A percentile compares a stretch with the other conserved stretches of the same genome.
phyloP scores from a whole-genome alignment of 192 early-diverging fungal species.

The Coemansia sp. region DNA sequence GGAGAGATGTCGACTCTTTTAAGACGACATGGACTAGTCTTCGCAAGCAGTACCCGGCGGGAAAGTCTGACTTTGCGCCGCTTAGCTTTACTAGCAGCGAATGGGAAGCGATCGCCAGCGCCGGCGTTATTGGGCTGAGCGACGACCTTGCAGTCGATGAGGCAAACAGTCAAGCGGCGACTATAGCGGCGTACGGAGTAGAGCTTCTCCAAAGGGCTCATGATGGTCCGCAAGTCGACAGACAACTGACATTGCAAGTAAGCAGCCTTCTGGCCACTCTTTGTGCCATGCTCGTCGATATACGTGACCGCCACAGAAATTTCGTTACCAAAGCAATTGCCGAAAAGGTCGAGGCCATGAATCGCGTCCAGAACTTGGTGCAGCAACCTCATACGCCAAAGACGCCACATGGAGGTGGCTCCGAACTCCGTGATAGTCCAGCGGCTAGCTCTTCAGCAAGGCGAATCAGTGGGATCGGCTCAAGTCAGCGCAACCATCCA shows the following conservation, averaged over 20 bases:
- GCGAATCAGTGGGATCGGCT: background rate
- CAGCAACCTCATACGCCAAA: background rate
- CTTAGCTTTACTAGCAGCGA: background rate
- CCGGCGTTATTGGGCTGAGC: background rate
- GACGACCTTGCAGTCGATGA: background rate
- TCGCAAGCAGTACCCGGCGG: background rate
- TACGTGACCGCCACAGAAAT: background rate
- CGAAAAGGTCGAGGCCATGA: background rate
- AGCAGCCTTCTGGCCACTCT: background rate
- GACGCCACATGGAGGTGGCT: background rate
- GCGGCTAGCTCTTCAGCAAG: background rate
- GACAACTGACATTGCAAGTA: background rate
- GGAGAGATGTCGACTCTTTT: background rate
- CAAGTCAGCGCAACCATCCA: background rate
- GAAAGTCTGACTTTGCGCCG: constrained; percentile 1
- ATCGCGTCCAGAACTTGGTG: background rate
- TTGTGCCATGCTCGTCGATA: background rate
- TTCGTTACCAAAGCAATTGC: background rate
- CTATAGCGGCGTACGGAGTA: background rate
- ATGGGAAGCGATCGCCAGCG: background rate
- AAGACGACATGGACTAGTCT: background rate
- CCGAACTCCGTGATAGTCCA: background rate
- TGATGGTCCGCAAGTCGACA: no score
- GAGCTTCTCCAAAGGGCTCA: background rate
- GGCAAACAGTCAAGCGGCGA: no score